Percentiles rank a stretch among this genome's conserved stretches.
These are phyloP conservation scores for Nakazawaea peltata DNA, from an alignment of 805 yeast species.

Conservation along the genomic window DNA sequence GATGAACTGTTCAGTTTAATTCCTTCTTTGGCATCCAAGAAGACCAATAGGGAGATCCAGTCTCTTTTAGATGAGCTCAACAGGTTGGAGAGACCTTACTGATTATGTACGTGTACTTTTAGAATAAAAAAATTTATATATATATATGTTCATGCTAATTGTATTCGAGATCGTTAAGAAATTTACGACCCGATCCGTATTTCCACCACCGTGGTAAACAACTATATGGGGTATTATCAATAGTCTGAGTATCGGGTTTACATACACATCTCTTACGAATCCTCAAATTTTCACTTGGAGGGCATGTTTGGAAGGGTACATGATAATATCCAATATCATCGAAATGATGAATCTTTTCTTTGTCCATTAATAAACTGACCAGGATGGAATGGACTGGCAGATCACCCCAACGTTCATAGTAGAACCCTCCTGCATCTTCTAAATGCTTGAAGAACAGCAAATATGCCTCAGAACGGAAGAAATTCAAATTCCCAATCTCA, in stretches of 20 bases:
- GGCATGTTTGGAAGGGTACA: constrained; percentile 59
- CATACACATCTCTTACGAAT: constrained; percentile 55
- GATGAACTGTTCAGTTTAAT: constrained; percentile 93
- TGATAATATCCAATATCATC: constrained; percentile 79
- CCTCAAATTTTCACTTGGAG: constrained; percentile 40
- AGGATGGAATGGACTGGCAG: constrained; percentile 85
- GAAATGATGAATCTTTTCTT: constrained; percentile 62
- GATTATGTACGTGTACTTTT: too few species aligned
- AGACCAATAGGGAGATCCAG: constrained; percentile 80
- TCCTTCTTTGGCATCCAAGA: constrained; percentile 73
- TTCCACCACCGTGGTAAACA: constrained; percentile 77
- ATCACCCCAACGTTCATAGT: constrained; percentile 92
- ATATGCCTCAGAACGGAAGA: constrained; percentile 64
- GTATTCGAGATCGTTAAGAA: constrained; percentile 23
- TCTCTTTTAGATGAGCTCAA: constrained; percentile 82
- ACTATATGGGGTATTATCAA: constrained; percentile 41
- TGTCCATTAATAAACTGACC: constrained; percentile 49
- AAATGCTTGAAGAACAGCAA: constrained; percentile 51
- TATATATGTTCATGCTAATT: not conserved
- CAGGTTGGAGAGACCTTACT: constrained; percentile 42
- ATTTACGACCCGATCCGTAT: constrained; percentile 50
- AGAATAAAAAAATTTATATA: constrained; percentile 1
- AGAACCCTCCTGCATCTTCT: constrained; percentile 67
- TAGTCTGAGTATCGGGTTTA: constrained; percentile 29
- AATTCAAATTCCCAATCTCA: constrained; percentile 64